A percentile compares a stretch with the other conserved stretches of the same genome.
phyloP scores from a whole-genome alignment of 805 yeast species.

The Yamadazyma paraphyllophila region DNA sequence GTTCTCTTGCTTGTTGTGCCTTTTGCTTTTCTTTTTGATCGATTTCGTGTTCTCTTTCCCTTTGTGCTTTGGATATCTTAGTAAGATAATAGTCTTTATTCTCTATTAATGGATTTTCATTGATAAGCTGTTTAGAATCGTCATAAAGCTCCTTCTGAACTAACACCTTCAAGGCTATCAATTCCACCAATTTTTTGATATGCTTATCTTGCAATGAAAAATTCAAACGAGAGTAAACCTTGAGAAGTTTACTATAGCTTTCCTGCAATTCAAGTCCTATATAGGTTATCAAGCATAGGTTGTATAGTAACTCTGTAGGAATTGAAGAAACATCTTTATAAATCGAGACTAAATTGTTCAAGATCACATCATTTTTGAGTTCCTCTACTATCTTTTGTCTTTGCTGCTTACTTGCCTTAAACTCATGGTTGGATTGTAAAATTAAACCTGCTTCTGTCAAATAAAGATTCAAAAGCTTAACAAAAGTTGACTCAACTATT shows the following conservation, averaged over 20 bases:
- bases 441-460: constrained; percentile 32
- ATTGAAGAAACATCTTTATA: constrained; percentile 22
- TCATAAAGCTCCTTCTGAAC: constrained; percentile 27
- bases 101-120: constrained; percentile 18
- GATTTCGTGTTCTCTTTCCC: constrained; percentile 12
- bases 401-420: constrained; percentile 10
- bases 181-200: constrained; percentile 24
- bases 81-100: constrained; percentile 10
- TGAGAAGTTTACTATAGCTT: constrained; percentile 9
- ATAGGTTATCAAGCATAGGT: constrained; percentile 27
- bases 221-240: constrained; percentile 12
- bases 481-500: constrained; percentile 28
- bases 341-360: constrained; percentile 16
- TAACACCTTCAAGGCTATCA: constrained; percentile 35
- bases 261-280: constrained; percentile 22
- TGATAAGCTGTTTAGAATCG: constrained; percentile 27
- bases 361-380: constrained; percentile 18
- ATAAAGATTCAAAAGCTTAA: constrained; percentile 34
- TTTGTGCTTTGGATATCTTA: constrained; percentile 11
- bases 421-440: constrained; percentile 11
- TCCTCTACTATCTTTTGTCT: constrained; percentile 13
- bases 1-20: constrained; percentile 23
- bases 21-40: constrained; percentile 17
- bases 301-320: constrained; percentile 34
- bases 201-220: constrained; percentile 7